phyloP scores from a whole-genome alignment of 2,329 filamentous ascomycete species.

The Verticillium zaregamsianum region DNA sequence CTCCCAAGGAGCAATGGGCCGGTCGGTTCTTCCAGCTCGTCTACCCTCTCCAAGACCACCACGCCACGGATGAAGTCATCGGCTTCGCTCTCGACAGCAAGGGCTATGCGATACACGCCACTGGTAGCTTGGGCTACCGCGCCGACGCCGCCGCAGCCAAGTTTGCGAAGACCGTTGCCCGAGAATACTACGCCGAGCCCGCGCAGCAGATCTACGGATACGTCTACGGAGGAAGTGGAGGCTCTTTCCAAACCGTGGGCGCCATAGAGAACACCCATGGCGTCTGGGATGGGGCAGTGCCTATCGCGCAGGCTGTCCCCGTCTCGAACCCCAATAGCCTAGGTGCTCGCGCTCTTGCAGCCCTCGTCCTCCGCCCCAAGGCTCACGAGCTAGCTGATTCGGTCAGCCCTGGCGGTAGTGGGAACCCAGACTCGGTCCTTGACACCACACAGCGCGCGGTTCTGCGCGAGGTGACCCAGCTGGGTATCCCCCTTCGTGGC shows the following conservation, averaged over 20 bases:
- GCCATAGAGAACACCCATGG: conserved; percentile 15
- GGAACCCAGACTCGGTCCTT: conserved; percentile 2
- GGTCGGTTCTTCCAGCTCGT: conserved; percentile 16
- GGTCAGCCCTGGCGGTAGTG: conserved; percentile 9
- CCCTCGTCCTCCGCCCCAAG: conserved; percentile 4
- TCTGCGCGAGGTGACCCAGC: conserved; percentile 4
- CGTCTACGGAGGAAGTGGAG: conserved; percentile 17
- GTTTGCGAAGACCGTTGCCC: conserved; percentile 12
- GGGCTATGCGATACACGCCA: conserved; percentile 15
- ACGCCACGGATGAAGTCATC: conserved; percentile 9
- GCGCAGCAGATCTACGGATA: conserved; percentile 14
- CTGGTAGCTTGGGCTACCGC: conserved; percentile 11
- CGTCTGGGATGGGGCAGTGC: conserved; percentile 18
- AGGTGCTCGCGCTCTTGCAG: conserved; percentile 8
- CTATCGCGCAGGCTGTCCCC: conserved; percentile 14
- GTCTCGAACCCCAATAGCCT: conserved; percentile 14
- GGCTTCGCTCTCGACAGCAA: conserved; percentile 13
- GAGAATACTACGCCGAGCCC: conserved; percentile 7
- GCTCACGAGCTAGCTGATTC: conserved; percentile 5
- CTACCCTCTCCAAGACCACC: conserved; percentile 12
- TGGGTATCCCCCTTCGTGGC: conserved; percentile 5
- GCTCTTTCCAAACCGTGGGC: conserved; percentile 15
- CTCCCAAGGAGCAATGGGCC: conserved; percentile 9
- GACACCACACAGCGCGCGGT: not conserved
- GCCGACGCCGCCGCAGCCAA: conserved; percentile 17